These are phyloP conservation scores for Takashimella tepidaria DNA, from an alignment of 1,284 basidiomycete genomes.

Conservation along the genomic window DNA sequence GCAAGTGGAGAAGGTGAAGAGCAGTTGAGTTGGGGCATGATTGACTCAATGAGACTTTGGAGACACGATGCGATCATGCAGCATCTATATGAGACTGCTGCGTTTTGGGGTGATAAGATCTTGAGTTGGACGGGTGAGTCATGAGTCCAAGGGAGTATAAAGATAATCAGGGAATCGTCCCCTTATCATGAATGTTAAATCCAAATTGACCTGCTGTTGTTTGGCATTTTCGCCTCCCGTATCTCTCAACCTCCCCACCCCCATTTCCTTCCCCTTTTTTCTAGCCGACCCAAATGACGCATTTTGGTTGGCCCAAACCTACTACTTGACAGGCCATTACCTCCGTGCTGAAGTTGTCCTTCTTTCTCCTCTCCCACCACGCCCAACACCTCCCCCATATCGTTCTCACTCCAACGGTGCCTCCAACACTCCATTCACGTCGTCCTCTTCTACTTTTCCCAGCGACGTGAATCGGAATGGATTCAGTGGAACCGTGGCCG, in stretches of 20 bases:
- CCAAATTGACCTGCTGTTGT: too few species aligned
- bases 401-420: background rate
- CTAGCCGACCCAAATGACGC: slow-evolving; percentile 90
- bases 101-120: slow-evolving; percentile 98
- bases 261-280: too few species aligned
- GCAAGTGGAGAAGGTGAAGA: too few species aligned
- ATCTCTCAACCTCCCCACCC: background rate
- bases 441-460: too few species aligned
- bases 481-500: slow-evolving; percentile 17
- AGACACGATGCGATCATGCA: slow-evolving; percentile 96
- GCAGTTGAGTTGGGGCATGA: slow-evolving; percentile 66
- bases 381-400: slow-evolving; percentile 24
- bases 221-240: too few species aligned
- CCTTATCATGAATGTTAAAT: too few species aligned
- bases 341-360: slow-evolving; percentile 87
- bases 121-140: slow-evolving; percentile 85
- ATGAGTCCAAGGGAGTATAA: too few species aligned
- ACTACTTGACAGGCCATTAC: slow-evolving; percentile 93
- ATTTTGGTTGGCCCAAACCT: slow-evolving; percentile 97
- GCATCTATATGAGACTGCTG: slow-evolving; percentile 93
- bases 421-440: background rate
- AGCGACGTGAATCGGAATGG: slow-evolving; percentile 2
- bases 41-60: slow-evolving; percentile 95
- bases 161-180: too few species aligned
- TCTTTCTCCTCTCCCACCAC: slow-evolving; percentile 59